Evolutionary conservation across 129 eudicot genomes (phyloP).

Genomic region (Daucus carota): DH1_v3.0 NC_030385.2:2007501-2008000

Average conservation of each 20-base stretch:
- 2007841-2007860: too few species aligned
- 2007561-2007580: background rate
- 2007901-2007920: too few species aligned
- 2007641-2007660: slow-evolving; percentile 83
- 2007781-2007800: background rate
- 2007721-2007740: background rate
- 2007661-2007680: slow-evolving; percentile 64
- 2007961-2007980: too few species aligned
- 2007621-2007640: slow-evolving; percentile 91
- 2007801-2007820: background rate
- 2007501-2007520: background rate
- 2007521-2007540: background rate
- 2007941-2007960: too few species aligned
- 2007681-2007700: slow-evolving; percentile 69
- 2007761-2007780: background rate
- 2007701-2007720: slow-evolving; percentile 59
- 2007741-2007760: background rate
- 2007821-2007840: background rate
- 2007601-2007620: slow-evolving; percentile 93
- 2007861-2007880: too few species aligned
- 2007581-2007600: slow-evolving; percentile 11
- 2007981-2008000: too few species aligned
- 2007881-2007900: too few species aligned
- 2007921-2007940: too few species aligned
- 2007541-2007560: background rate